Conservation (phyloP, 2,329 filamentous ascomycete genomes). For the Stromatinia cepivora region DNA sequence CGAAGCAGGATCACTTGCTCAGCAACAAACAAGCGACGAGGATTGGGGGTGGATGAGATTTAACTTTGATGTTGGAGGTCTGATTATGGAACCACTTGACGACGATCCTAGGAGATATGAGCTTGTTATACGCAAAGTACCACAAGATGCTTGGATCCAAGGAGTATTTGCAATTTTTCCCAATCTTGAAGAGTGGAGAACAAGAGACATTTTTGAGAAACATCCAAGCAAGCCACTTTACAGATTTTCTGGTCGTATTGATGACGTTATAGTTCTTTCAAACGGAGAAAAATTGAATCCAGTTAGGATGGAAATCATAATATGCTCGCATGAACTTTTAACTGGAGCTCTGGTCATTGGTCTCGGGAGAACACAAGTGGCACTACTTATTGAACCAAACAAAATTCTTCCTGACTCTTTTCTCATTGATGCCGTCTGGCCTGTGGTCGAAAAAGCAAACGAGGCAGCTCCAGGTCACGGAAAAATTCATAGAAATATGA, state of each 20-base stretch:
- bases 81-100: background rate
- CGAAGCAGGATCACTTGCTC: background rate
- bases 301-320: constrained; percentile 29
- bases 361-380: background rate
- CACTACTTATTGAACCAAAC: background rate
- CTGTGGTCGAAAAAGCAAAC: too few species aligned
- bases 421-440: too few species aligned
- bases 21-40: background rate
- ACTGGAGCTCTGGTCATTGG: constrained; percentile 1
- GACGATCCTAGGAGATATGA: constrained; percentile 29
- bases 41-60: background rate
- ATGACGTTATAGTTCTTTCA: constrained; percentile 48
- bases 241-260: constrained; percentile 41
- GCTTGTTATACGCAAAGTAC: constrained; percentile 29
- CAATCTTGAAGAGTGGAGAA: constrained; percentile 15
- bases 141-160: constrained; percentile 28
- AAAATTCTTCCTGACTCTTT: too few species aligned
- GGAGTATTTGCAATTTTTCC: constrained; percentile 38
- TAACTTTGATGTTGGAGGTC: background rate
- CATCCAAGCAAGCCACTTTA: constrained; percentile 44
- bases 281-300: constrained; percentile 50
- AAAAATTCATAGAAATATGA: constrained; percentile 23
- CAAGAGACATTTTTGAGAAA: constrained; percentile 43
- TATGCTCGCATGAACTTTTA: background rate
- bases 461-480: constrained; percentile 27